Percentiles rank a stretch among this genome's conserved stretches.
Conservation (phyloP, 148 eudicot species). For the Cornus controversa region DNA sequence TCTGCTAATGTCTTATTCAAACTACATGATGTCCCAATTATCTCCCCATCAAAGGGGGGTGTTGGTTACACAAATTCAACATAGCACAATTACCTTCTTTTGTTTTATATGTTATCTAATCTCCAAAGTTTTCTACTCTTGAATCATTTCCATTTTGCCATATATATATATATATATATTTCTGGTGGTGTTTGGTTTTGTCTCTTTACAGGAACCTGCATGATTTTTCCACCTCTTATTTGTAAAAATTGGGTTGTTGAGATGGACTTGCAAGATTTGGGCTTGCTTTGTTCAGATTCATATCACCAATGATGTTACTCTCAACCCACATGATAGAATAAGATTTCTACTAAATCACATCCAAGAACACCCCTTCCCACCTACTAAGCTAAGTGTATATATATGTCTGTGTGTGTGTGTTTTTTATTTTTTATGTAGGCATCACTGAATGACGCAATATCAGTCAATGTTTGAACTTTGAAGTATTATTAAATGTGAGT, state of each 20-base stretch:
- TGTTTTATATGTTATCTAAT: constrained; percentile 5
- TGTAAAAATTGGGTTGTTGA: background rate
- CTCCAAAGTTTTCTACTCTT: constrained; percentile 12
- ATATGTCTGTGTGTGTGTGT: background rate
- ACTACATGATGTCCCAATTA: constrained; percentile 20
- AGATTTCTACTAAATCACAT: background rate
- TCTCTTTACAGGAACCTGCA: constrained; percentile 12
- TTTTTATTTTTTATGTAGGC: too few species aligned
- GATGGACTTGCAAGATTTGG: background rate
- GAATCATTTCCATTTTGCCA: constrained; percentile 14
- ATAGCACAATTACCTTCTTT: background rate
- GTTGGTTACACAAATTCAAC: constrained; percentile 4
- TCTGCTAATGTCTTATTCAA: constrained; percentile 9
- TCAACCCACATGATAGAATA: background rate
- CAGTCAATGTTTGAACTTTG: too few species aligned
- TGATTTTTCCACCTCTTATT: background rate
- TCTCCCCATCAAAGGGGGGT: background rate
- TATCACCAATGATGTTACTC: constrained; percentile 10
- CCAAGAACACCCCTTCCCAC: background rate
- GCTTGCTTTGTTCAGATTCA: background rate
- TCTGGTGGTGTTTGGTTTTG: constrained; percentile 6
- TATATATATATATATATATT: background rate
- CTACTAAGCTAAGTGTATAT: background rate
- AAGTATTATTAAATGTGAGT: too few species aligned
- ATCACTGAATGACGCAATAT: too few species aligned